phyloP scores from a whole-genome alignment of 768 basidiomycete genomes.

The Gloeophyllum trabeum region DNA sequence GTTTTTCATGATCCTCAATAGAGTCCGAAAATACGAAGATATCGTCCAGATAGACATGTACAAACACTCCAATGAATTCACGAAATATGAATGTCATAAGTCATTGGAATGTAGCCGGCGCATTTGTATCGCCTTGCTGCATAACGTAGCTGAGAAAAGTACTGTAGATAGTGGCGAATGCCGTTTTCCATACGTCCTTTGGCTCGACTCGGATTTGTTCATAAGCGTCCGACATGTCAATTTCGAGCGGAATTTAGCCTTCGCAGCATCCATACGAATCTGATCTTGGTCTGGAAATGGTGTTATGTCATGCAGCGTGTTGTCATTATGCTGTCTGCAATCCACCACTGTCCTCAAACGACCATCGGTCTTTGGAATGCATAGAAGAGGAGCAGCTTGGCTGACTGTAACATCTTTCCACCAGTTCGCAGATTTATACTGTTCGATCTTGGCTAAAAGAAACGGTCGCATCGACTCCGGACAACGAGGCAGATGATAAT shows the following conservation, averaged over 20 bases:
- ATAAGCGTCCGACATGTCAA: slow-evolving; percentile 30
- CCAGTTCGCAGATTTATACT: slow-evolving; percentile 22
- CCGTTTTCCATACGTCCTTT: slow-evolving; percentile 19
- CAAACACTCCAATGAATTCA: slow-evolving; percentile 22
- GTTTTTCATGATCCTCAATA: slow-evolving; percentile 24
- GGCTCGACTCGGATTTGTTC: slow-evolving; percentile 25
- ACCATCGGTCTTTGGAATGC: slow-evolving; percentile 21
- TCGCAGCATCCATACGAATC: slow-evolving; percentile 21
- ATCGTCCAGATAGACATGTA: slow-evolving; percentile 34
- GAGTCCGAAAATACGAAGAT: slow-evolving; percentile 26
- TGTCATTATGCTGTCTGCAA: slow-evolving; percentile 23
- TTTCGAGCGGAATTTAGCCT: slow-evolving; percentile 23
- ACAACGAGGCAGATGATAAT: slow-evolving; percentile 20
- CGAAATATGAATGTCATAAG: slow-evolving; percentile 31
- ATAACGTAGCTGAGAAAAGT: slow-evolving; percentile 27
- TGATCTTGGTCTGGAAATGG: slow-evolving; percentile 30
- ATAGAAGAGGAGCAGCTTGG: slow-evolving; percentile 21
- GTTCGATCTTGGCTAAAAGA: slow-evolving; percentile 20
- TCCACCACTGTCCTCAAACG: slow-evolving; percentile 24
- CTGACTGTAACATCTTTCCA: slow-evolving; percentile 14
- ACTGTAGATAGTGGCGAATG: slow-evolving; percentile 24
- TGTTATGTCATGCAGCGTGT: slow-evolving; percentile 26
- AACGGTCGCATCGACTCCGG: slow-evolving; percentile 16
- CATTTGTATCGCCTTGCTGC: slow-evolving; percentile 35
- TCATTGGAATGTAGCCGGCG: slow-evolving; percentile 31